Conservation (phyloP, 2,329 filamentous ascomycete species). For the Colletotrichum trifolii region DNA sequence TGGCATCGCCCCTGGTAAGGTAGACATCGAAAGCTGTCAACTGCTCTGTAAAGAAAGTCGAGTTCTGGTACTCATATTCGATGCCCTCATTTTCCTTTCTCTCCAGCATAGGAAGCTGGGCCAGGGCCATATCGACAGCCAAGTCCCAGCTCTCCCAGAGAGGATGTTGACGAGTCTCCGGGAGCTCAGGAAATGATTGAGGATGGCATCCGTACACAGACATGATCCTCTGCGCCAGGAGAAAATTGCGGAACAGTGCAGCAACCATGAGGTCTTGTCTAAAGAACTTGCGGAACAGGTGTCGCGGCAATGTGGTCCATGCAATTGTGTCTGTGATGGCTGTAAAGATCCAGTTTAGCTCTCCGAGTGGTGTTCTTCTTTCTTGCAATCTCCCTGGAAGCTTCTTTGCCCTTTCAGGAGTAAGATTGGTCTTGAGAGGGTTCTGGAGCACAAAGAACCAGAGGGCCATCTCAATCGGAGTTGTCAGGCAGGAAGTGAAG, state of each 20-base stretch:
- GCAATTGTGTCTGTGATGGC: conserved; percentile 99
- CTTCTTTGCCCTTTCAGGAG: conserved; percentile 85
- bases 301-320: conserved; percentile 92
- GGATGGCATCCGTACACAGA: conserved; percentile 95
- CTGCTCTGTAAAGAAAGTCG: conserved; percentile 96
- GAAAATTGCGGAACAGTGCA: conserved; percentile 93
- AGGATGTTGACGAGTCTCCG: conserved; percentile 93
- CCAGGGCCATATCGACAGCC: conserved; percentile 92
- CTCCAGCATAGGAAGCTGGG: conserved; percentile 88
- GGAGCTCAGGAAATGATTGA: conserved; percentile 90
- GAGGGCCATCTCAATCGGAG: conserved; percentile 96
- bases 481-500: conserved; percentile 95
- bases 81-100: conserved; percentile 77
- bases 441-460: conserved; percentile 98
- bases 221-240: conserved; percentile 96
- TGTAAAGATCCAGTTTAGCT: conserved; percentile 99
- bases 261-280: conserved; percentile 99
- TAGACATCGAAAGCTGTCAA: conserved; percentile 98
- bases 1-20: conserved; percentile 81
- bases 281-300: conserved; percentile 96
- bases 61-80: conserved; percentile 94
- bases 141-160: conserved; percentile 98
- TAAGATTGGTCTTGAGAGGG: conserved; percentile 75
- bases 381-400: conserved; percentile 94
- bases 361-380: conserved; percentile 90